Base-by-base conservation (phyloP, 2,329 filamentous ascomycete species). In the Pezicula carpinea region DNA sequence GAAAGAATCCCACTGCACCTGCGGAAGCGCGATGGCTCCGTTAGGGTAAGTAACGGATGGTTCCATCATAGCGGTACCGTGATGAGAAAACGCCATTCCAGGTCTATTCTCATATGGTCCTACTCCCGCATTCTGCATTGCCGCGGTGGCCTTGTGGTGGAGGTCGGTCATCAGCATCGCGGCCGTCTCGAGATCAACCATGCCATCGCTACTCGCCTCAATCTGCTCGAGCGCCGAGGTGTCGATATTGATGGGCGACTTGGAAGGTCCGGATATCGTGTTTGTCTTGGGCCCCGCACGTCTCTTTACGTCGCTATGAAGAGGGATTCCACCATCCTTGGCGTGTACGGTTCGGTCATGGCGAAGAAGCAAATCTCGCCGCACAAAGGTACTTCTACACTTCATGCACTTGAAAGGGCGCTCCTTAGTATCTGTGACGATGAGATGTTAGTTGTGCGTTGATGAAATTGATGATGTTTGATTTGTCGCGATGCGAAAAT, bases 131-230 rank as follows among this genome's bases (percentile, higher is more conserved):
- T 74, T 77, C 48, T 80, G 77, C 69, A 82, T 89, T 60, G 82
- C 75, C 49, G 80, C 84, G 70, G 91, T 92, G 61, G 84, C 91
- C 75, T 96, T 96, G 75, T 96, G 90, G 72, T 96, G 92, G 65
- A 97, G 86, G 72, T 97, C 91, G 65, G 92, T 93, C 74, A 99
- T 95, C 67, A 99, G 82, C 89, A 97, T 96, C 59, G 93, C 93
- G 59, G 93, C 93, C 60, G 92, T 90, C 76, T 99, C 92, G 63
- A 96, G 87, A 67, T 96, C 93, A 64, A 96, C 91, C 70, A 92
- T 86, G 66, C 85, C 86, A 67, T 96, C 92, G 66, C 84, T 88
- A 70, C 84, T 88, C 61, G 86, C 87, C 69, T 96, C 90, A 63
- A 97, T 90, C 69, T 96, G 90, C 71, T 96, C 91, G 60, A 96